Evolutionary conservation across 2,329 filamentous ascomycete species (phyloP).

Genomic region (Clonostachys rhizophaga): DNA sequence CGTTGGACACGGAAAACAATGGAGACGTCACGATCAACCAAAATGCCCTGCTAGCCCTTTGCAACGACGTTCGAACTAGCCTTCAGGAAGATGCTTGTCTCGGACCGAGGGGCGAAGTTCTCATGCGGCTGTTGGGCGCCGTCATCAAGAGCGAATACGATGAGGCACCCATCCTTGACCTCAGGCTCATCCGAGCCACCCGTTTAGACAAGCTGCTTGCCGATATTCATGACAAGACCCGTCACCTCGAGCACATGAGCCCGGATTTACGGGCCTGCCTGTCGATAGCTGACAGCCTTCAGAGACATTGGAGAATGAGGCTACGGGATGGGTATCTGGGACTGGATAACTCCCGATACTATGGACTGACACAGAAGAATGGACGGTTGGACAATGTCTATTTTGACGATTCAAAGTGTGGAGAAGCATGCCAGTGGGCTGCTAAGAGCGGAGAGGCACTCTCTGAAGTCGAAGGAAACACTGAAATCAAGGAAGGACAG

Average conservation of each 20-base stretch:
- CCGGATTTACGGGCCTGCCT: constrained; percentile 24
- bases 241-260: constrained; percentile 15
- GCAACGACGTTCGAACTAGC: constrained; percentile 31
- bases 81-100: constrained; percentile 21
- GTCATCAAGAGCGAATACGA: constrained; percentile 30
- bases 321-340: constrained; percentile 38
- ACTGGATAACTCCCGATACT: constrained; percentile 37
- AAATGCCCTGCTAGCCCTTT: constrained; percentile 18
- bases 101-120: constrained; percentile 22
- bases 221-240: constrained; percentile 27
- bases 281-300: constrained; percentile 28
- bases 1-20: no score
- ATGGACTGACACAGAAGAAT: constrained; percentile 19
- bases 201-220: constrained; percentile 38
- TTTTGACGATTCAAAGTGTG: constrained; percentile 23
- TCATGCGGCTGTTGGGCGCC: constrained; percentile 31
- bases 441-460: constrained; percentile 22
- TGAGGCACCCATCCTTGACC: constrained; percentile 22
- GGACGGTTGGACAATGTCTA: constrained; percentile 34
- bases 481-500: constrained; percentile 41
- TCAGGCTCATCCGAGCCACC: constrained; percentile 29
- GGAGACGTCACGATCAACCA: no score
- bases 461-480: constrained; percentile 32
- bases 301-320: constrained; percentile 34
- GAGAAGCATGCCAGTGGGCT: constrained; percentile 27